phyloP scores from a whole-genome alignment of 2,329 filamentous ascomycete genomes.

The Fusarium globosum region DNA sequence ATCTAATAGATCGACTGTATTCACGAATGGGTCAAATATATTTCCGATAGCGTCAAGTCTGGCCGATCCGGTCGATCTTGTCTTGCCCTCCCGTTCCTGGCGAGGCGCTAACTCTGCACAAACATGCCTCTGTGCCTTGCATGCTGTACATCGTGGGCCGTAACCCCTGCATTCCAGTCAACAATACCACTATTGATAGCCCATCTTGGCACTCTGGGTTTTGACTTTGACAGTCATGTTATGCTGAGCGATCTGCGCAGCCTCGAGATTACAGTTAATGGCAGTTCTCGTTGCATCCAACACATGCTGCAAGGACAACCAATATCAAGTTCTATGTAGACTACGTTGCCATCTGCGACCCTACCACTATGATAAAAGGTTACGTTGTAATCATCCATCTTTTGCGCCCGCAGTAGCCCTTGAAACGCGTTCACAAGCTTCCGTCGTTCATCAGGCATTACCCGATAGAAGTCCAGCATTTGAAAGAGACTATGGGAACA shows the following conservation, averaged over 20 bases:
- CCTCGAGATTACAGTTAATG: background rate
- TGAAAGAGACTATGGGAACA: background rate
- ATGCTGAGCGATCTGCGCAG: background rate
- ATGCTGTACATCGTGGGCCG: background rate
- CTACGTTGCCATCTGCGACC: background rate
- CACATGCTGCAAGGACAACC: background rate
- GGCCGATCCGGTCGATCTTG: slow-evolving; percentile 11
- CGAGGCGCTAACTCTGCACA: slow-evolving; percentile 4
- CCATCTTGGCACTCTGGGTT: background rate
- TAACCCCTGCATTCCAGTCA: slow-evolving; percentile 14
- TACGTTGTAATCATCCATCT: background rate
- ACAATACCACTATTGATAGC: background rate
- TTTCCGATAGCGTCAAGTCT: background rate
- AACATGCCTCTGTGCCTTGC: slow-evolving; percentile 13
- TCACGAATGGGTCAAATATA: background rate
- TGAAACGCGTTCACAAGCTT: background rate
- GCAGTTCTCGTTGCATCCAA: background rate
- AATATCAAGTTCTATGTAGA: background rate
- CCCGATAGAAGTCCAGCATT: background rate
- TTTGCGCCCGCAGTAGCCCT: background rate
- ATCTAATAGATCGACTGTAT: background rate
- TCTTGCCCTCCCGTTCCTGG: slow-evolving; percentile 17
- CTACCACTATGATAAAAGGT: background rate
- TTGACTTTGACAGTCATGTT: background rate
- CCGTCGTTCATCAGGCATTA: background rate